These are phyloP conservation scores for Tuber indicum DNA, from an alignment of 495 filamentous ascomycete species.

Conservation along the genomic window DNA sequence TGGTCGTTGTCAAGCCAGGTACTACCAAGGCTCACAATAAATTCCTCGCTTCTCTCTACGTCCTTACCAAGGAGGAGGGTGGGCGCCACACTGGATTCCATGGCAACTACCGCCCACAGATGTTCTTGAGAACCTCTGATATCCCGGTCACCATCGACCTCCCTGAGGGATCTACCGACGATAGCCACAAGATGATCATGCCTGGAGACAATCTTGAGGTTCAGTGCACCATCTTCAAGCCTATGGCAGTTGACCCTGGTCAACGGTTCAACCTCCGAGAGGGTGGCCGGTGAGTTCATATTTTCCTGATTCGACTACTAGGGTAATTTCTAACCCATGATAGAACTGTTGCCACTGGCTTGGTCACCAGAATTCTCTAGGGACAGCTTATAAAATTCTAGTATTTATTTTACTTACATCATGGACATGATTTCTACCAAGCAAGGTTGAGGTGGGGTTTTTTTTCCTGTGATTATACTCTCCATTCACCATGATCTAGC, in stretches of 20 bases:
- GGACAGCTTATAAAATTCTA: slow-evolving; percentile 40
- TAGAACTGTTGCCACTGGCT: slow-evolving; percentile 77
- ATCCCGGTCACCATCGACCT: slow-evolving; percentile 74
- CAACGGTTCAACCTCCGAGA: slow-evolving; percentile 96
- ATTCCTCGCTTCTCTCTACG: slow-evolving; percentile 93
- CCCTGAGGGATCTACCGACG: slow-evolving; percentile 67
- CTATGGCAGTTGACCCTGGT: slow-evolving; percentile 77
- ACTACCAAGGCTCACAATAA: slow-evolving; percentile 72
- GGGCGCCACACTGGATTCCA: slow-evolving; percentile 91
- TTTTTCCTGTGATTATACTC: slow-evolving; percentile 18
- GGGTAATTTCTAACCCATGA: slow-evolving; percentile 1
- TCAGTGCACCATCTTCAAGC: slow-evolving; percentile 69
- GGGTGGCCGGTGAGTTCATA: slow-evolving; percentile 57
- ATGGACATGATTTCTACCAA: not conserved
- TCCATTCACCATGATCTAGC: slow-evolving; percentile 21
- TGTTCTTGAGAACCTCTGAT: slow-evolving; percentile 91
- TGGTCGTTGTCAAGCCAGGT: slow-evolving; percentile 79
- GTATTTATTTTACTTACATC: not conserved
- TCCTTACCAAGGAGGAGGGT: slow-evolving; percentile 94
- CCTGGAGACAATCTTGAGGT: slow-evolving; percentile 99
- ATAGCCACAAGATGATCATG: slow-evolving; percentile 69
- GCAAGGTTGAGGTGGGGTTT: slow-evolving; percentile 12
- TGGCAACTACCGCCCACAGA: slow-evolving; percentile 89
- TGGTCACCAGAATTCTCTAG: slow-evolving; percentile 77
- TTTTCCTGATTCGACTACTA: not conserved